These are phyloP conservation scores for Colletotrichum tabaci DNA, from an alignment of 2,329 filamentous ascomycete species.

Conservation along the genomic window DNA sequence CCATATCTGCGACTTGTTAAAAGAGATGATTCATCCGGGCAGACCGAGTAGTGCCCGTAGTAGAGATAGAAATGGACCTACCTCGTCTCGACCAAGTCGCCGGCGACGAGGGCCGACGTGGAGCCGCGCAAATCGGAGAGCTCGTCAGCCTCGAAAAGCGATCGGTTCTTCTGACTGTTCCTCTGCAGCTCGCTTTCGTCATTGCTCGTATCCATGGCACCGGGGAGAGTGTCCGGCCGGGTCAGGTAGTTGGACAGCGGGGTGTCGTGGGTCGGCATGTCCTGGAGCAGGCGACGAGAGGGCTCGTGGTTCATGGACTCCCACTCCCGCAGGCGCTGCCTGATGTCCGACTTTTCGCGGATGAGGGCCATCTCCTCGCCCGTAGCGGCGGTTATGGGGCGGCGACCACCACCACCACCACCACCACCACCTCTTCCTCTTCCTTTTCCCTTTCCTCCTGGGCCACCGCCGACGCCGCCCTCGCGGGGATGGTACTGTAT, in stretches of 20 bases:
- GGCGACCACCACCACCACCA: conserved; percentile 14
- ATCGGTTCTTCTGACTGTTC: conserved; percentile 42
- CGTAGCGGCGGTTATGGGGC: conserved; percentile 2
- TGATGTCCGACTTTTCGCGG: conserved; percentile 49
- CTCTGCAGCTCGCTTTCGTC: conserved; percentile 43
- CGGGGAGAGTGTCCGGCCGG: conserved; percentile 50
- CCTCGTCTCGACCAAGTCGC: conserved; percentile 68
- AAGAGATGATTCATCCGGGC: background rate
- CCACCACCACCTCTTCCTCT: conserved; percentile 14
- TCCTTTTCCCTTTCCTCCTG: conserved; percentile 9
- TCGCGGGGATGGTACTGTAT: background rate
- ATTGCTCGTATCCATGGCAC: conserved; percentile 45
- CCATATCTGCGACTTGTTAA: conserved; percentile 47
- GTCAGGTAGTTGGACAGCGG: conserved; percentile 54
- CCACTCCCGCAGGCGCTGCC: conserved; percentile 60
- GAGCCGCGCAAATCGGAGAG: conserved; percentile 53
- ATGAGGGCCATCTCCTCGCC: conserved; percentile 10
- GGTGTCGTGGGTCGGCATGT: conserved; percentile 48
- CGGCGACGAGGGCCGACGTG: conserved; percentile 53
- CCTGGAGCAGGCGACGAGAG: conserved; percentile 46
- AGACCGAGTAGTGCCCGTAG: background rate
- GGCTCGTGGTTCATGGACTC: conserved; percentile 52
- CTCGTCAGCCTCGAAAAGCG: conserved; percentile 55
- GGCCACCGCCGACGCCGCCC: background rate
- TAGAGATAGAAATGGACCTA: conserved; percentile 41